Percentiles rank a stretch among this genome's conserved stretches.
phyloP scores from a whole-genome alignment of 2,329 filamentous ascomycete species.

The Paecilomyces formosus region DNA sequence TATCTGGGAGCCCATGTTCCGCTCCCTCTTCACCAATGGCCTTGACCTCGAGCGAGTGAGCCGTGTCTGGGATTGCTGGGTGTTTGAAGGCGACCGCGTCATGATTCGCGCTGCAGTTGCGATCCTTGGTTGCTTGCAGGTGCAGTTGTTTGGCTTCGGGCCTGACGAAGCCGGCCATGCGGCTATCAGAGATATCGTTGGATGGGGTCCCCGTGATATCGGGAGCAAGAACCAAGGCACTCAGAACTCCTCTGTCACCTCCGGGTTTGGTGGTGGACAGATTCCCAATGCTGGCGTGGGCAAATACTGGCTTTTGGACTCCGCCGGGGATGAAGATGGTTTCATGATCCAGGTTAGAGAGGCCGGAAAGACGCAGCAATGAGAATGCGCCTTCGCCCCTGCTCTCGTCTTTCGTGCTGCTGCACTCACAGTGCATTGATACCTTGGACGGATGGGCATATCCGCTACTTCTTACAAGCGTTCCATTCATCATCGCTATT shows the following conservation, averaged over 20 bases:
- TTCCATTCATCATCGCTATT: not conserved
- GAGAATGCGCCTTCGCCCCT: not conserved
- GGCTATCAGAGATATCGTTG: constrained; percentile 24
- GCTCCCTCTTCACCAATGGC: constrained; percentile 45
- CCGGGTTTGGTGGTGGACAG: constrained; percentile 28
- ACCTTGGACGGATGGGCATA: not conserved
- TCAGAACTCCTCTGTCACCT: constrained; percentile 24
- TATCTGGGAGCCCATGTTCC: constrained; percentile 48
- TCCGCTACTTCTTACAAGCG: not conserved
- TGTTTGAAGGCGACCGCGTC: constrained; percentile 52
- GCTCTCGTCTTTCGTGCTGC: not conserved
- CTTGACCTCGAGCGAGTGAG: constrained; percentile 47
- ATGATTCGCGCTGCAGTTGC: constrained; percentile 40
- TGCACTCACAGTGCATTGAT: not conserved
- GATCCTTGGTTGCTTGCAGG: constrained; percentile 34
- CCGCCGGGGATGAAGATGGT: constrained; percentile 32
- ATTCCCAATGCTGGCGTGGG: constrained; percentile 28
- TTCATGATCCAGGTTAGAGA: constrained; percentile 37
- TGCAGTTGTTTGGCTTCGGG: constrained; percentile 33
- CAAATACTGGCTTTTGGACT: constrained; percentile 34
- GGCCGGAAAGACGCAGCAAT: constrained; percentile 31
- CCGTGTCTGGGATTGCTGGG: constrained; percentile 55
- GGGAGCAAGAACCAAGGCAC: constrained; percentile 21
- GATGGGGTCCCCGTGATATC: constrained; percentile 28
- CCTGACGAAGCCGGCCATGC: constrained; percentile 30